Evolutionary conservation across 805 yeast genomes (phyloP).

Genomic region (Spathaspora gorwiae): DNA sequence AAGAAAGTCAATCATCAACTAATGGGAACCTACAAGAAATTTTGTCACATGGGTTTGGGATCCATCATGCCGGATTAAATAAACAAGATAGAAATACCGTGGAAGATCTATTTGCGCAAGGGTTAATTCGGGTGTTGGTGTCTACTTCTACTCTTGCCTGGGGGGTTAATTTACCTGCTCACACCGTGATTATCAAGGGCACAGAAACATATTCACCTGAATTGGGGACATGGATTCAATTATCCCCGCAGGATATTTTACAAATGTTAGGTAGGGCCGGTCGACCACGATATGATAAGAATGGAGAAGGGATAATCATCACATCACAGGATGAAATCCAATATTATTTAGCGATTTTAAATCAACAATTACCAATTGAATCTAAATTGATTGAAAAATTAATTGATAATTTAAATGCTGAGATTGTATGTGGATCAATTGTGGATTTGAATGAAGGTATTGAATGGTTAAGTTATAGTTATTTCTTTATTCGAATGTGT

Average conservation of each 20-base stretch:
- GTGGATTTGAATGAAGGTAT: conserved; percentile 60
- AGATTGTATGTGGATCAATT: conserved; percentile 70
- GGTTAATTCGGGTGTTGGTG: conserved; percentile 75
- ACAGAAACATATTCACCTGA: conserved; percentile 93
- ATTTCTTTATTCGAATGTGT: conserved; percentile 74
- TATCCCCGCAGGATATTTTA: conserved; percentile 91
- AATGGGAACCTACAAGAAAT: conserved; percentile 55
- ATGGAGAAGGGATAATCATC: conserved; percentile 91
- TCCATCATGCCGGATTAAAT: conserved; percentile 88
- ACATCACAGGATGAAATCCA: conserved; percentile 83
- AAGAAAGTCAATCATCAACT: conserved; percentile 56
- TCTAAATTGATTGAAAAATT: conserved; percentile 72
- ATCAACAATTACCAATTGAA: conserved; percentile 89
- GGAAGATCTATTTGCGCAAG: conserved; percentile 86
- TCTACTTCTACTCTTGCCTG: conserved; percentile 94
- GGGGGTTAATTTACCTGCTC: conserved; percentile 97
- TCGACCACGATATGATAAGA: conserved; percentile 86
- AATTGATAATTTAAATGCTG: conserved; percentile 81
- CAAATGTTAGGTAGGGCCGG: conserved; percentile 99
- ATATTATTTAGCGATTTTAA: conserved; percentile 83
- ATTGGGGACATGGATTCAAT: conserved; percentile 79
- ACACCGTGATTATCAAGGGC: conserved; percentile 88
- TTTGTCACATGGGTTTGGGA: conserved; percentile 70
- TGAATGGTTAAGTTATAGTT: conserved; percentile 76
- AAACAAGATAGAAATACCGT: conserved; percentile 69